A percentile compares a stretch with the other conserved stretches of the same genome.
These are phyloP conservation scores for Ganoderma multipileum DNA, from an alignment of 1,284 basidiomycete species.

Conservation along the genomic window DNA sequence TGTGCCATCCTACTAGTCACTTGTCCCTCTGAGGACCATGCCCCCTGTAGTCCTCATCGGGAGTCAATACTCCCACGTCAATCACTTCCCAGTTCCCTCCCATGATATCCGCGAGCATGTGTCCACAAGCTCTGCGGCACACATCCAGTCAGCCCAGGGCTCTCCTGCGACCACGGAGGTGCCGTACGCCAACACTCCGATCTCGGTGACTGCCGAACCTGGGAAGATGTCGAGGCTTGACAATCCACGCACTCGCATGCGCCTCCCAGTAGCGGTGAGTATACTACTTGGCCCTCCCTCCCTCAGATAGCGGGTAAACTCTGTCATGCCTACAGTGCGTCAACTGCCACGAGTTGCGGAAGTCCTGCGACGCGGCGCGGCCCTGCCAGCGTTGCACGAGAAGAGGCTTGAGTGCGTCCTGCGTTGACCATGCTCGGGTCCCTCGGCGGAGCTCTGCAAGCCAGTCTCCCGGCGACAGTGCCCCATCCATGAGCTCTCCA, in stretches of 20 bases:
- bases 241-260: neutral
- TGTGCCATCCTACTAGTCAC: too few species aligned
- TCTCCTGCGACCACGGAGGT: neutral
- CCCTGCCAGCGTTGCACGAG: slow-evolving; percentile 1
- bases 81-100: neutral
- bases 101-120: neutral
- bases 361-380: neutral
- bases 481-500: neutral
- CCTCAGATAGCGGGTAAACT: neutral
- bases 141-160: neutral
- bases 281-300: too few species aligned
- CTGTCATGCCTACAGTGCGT: neutral
- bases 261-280: neutral
- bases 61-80: neutral
- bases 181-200: neutral
- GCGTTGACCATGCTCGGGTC: neutral
- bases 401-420: neutral
- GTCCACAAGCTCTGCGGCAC: neutral
- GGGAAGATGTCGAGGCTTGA: neutral
- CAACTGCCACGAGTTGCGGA: slow-evolving; percentile 3
- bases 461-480: neutral
- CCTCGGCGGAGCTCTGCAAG: neutral
- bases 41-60: neutral
- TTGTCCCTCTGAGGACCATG: neutral
- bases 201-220: neutral